These are phyloP conservation scores for Polysphondylium violaceum DNA, from an alignment of 78 protist genomes.

Conservation along the genomic window DNA sequence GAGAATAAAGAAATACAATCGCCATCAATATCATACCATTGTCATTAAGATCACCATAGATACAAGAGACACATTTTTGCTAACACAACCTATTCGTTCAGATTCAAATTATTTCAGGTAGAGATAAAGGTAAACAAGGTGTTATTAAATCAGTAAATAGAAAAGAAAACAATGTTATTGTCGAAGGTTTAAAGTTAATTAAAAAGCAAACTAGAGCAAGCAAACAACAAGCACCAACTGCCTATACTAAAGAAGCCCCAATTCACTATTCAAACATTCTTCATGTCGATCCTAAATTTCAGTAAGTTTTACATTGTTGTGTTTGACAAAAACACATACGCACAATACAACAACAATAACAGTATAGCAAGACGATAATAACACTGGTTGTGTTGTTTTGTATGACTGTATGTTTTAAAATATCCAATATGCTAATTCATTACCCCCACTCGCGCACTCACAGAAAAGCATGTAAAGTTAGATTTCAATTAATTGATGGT, in stretches of 20 bases:
- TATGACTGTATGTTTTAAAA: too few relatives aligned
- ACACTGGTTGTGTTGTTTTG: too few relatives aligned
- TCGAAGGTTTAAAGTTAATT: conserved; percentile 69
- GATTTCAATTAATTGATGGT: conserved; percentile 74
- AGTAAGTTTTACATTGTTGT: conserved; percentile 18
- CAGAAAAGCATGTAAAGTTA: conserved; percentile 49
- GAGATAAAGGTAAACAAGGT: conserved; percentile 79
- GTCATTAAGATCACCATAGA: too few relatives aligned
- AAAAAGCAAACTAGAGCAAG: conserved; percentile 41
- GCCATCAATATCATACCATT: background rate
- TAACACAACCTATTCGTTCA: too few relatives aligned
- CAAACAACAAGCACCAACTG: conserved; percentile 25
- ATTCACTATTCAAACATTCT: conserved; percentile 70
- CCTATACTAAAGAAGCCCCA: conserved; percentile 73
- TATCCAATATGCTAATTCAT: too few relatives aligned
- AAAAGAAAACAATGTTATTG: conserved; percentile 58
- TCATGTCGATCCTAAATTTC: conserved; percentile 61
- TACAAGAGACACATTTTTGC: too few relatives aligned
- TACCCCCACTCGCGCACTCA: too few relatives aligned
- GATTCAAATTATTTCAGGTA: conserved; percentile 69
- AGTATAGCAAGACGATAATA: too few relatives aligned
- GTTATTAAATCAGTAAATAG: conserved; percentile 69
- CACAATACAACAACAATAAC: background rate
- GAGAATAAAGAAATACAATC: background rate
- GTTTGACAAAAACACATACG: background rate